Conservation (phyloP, 177 flowering plant species). For the Vitis hybrid region DNA sequence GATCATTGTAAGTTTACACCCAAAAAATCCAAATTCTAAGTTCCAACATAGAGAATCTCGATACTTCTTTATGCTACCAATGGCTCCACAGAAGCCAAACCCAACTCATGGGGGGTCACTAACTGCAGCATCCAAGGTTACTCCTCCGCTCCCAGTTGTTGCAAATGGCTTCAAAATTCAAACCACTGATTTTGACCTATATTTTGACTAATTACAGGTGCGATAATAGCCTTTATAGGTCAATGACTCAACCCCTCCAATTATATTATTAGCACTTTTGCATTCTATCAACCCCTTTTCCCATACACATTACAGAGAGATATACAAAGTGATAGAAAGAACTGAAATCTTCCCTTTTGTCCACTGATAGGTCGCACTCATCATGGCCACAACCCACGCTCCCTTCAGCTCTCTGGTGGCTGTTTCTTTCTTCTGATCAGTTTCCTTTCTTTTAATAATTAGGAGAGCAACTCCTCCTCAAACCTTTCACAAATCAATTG, state of each 20-base stretch:
- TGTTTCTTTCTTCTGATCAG: conserved; percentile 6
- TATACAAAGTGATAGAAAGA: background rate
- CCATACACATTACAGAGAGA: background rate
- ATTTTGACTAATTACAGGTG: background rate
- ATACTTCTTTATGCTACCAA: background rate
- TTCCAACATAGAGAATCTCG: too few relatives aligned
- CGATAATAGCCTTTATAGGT: conserved; percentile 13
- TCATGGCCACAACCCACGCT: conserved; percentile 36
- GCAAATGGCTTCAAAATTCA: conserved; percentile 5
- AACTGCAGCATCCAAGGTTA: conserved; percentile 30
- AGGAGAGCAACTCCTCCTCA: conserved; percentile 12
- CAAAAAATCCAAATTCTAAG: too few relatives aligned
- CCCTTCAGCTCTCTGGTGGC: conserved; percentile 8
- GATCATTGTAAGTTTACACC: too few relatives aligned
- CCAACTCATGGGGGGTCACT: conserved; percentile 11
- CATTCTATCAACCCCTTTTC: background rate
- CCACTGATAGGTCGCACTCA: conserved; percentile 60
- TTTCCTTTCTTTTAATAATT: conserved; percentile 8
- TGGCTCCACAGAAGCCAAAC: background rate
- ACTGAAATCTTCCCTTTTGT: conserved; percentile 39
- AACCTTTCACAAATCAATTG: background rate
- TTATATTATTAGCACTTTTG: background rate
- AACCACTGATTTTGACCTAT: conserved; percentile 17
- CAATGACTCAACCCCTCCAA: conserved; percentile 8
- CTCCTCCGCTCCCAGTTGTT: background rate